Base-by-base conservation (phyloP, 2,329 filamentous ascomycete species). In the Aureobasidium sp. region DNA sequence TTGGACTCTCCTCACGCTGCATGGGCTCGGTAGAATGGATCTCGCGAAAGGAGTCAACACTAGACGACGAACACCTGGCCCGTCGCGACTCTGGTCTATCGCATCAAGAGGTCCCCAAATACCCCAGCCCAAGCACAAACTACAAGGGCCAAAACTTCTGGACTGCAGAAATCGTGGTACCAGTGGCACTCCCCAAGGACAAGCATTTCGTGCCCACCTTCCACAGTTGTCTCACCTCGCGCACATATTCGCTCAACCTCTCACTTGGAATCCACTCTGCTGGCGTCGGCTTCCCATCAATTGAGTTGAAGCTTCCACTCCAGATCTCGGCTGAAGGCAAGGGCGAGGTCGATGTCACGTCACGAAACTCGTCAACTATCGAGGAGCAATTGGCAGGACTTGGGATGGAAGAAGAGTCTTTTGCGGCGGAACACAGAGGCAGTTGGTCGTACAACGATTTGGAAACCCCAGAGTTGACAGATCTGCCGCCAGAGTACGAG, bases 161-260 rank as follows among this genome's bases (percentile, higher is more conserved):
- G 73, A 85, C 83, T 2, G 79, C 86, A 7, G 77, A 77, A n/a
- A 75, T 90, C 39, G 70, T 87, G 1, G 81, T 89, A 1, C 87
- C 87, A 0, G 76, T 89, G 68, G 80, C 80, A 0, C 78, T 88
- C 0, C 86, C 87, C 0, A 68, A 70, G n/a, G 76, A 76, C 65
- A 87, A 86, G 67, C 75, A 80, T 29, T 87, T 87, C 70, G 75
- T 87, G 22, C 87, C 87, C 1, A 87, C 86, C 2, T 90, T 90
- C 74, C 84, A 89, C 75, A 80, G 82, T 42, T 90, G 87, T 71
- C 79, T 89, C 59, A 75, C 85, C 48, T 84, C 83, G n/a, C 80
- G 87, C 58, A 75, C 79, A 20, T 90, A 90, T 71, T 72, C 77
- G 4, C 78, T 90, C 15, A 81, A 84, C 59, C 73, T 90, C 62